Percentiles rank a stretch among this genome's conserved stretches.
These are phyloP conservation scores for Crithidia bombi DNA, from an alignment of 208 protist species.

Conservation along the genomic window DNA sequence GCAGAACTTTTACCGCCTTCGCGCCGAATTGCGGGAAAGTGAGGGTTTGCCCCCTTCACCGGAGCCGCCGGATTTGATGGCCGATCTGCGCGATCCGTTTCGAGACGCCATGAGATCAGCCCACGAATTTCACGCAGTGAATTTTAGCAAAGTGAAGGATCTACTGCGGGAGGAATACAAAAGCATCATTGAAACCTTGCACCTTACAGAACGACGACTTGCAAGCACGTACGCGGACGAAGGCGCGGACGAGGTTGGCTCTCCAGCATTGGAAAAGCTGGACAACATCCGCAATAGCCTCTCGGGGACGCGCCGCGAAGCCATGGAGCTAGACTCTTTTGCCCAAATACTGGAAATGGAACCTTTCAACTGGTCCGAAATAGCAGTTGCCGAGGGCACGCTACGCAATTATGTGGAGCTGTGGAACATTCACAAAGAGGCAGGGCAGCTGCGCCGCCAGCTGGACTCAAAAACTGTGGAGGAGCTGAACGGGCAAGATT, in stretches of 20 bases:
- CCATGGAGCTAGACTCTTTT: constrained; percentile 66
- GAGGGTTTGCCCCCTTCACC: neutral
- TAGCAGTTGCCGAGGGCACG: constrained; percentile 61
- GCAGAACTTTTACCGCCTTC: constrained; percentile 51
- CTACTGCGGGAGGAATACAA: constrained; percentile 41
- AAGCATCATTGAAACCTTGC: constrained; percentile 30
- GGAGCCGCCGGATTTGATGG: constrained; percentile 32
- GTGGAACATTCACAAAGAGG: constrained; percentile 68
- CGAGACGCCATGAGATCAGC: constrained; percentile 40
- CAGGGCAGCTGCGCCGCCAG: constrained; percentile 56
- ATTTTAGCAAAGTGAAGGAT: constrained; percentile 37
- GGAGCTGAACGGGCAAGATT: constrained; percentile 68
- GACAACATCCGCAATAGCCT: constrained; percentile 45
- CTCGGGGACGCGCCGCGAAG: constrained; percentile 31
- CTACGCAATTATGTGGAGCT: constrained; percentile 78
- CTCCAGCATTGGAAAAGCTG: constrained; percentile 54
- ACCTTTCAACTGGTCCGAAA: constrained; percentile 73
- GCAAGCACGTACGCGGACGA: constrained; percentile 41
- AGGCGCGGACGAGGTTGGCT: constrained; percentile 45
- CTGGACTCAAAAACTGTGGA: constrained; percentile 47
- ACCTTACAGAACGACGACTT: constrained; percentile 40
- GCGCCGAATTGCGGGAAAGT: constrained; percentile 48
- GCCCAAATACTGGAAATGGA: constrained; percentile 69
- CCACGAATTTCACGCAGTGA: constrained; percentile 40
- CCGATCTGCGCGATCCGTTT: constrained; percentile 42